A percentile compares a stretch with the other conserved stretches of the same genome.
phyloP scores from a whole-genome alignment of 2,329 filamentous ascomycete genomes.

The Aschersonia sp. region DNA sequence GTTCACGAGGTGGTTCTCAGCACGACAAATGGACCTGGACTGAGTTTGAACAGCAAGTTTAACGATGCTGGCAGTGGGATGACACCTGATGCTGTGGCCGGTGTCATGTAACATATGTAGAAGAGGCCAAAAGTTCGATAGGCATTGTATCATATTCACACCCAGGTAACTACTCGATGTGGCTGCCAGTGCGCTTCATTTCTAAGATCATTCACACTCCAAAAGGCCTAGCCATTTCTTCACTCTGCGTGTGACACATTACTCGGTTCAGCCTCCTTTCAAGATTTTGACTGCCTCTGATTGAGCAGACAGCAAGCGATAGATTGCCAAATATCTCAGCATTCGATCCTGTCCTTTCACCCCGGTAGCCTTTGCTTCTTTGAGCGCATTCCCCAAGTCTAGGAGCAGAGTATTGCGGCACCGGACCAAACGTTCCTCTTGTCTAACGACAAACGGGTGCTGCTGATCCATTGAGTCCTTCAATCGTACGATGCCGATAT shows the following conservation, averaged over 20 bases:
- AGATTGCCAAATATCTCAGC: constrained; percentile 37
- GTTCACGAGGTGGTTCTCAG: constrained; percentile 59
- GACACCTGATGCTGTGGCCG: constrained; percentile 34
- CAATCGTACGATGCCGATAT: constrained; percentile 25
- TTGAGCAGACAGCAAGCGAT: constrained; percentile 36
- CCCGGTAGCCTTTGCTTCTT: constrained; percentile 28
- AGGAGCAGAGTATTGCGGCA: constrained; percentile 43
- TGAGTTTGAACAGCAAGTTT: constrained; percentile 75
- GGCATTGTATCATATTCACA: too few relatives aligned
- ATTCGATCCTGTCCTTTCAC: constrained; percentile 27
- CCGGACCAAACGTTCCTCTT: constrained; percentile 33
- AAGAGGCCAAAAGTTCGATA: too few relatives aligned
- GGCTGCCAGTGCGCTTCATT: too few relatives aligned
- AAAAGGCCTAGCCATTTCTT: too few relatives aligned
- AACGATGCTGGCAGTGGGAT: constrained; percentile 44
- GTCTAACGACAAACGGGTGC: constrained; percentile 33
- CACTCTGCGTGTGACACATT: background rate
- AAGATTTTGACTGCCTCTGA: constrained; percentile 36
- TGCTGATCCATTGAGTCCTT: constrained; percentile 30
- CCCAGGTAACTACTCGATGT: too few relatives aligned
- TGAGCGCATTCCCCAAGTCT: constrained; percentile 36
- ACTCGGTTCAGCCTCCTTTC: constrained; percentile 18
- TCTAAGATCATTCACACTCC: too few relatives aligned
- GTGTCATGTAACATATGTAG: constrained; percentile 32
- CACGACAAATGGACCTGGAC: constrained; percentile 73